phyloP scores from a whole-genome alignment of 75 land plant species.

The Pseudotsuga menziesii region DNA sequence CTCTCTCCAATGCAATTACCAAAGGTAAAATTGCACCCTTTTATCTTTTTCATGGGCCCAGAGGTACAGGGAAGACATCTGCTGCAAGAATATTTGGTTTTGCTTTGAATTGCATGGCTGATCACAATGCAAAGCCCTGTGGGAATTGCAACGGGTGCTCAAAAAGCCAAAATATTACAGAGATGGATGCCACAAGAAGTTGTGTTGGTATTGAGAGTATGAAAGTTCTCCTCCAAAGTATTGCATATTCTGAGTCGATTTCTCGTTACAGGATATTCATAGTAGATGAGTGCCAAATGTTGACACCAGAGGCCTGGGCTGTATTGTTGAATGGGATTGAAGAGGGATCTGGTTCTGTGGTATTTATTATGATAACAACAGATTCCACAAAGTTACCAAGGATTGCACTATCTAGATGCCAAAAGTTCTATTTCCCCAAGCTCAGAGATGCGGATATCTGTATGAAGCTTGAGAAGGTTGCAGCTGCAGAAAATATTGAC shows the following conservation, averaged over 20 bases:
- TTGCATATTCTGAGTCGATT: conserved; percentile 7
- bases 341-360: conserved; percentile 30
- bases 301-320: conserved; percentile 31
- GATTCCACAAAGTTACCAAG: conserved; percentile 26
- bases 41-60: conserved; percentile 42
- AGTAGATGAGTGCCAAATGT: conserved; percentile 36
- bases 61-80: conserved; percentile 44
- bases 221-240: conserved; percentile 6
- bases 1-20: conserved; percentile 25
- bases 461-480: conserved; percentile 16
- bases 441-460: conserved; percentile 28
- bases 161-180: conserved; percentile 16
- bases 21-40: conserved; percentile 35
- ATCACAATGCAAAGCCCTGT: conserved; percentile 18
- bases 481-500: conserved; percentile 15
- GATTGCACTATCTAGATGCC: conserved; percentile 32
- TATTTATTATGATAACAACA: conserved; percentile 46
- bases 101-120: conserved; percentile 24
- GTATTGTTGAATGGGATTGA: conserved; percentile 31
- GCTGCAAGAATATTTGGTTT: conserved; percentile 34
- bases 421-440: conserved; percentile 37
- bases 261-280: conserved; percentile 35
- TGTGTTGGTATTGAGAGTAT: conserved; percentile 9
- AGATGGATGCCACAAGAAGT: conserved; percentile 23
- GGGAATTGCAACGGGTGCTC: conserved; percentile 28